Evolutionary conservation across 345 rosid species (phyloP), one percentile per base, ranked within the genome.

Genomic region (Linum tenue): DNA sequence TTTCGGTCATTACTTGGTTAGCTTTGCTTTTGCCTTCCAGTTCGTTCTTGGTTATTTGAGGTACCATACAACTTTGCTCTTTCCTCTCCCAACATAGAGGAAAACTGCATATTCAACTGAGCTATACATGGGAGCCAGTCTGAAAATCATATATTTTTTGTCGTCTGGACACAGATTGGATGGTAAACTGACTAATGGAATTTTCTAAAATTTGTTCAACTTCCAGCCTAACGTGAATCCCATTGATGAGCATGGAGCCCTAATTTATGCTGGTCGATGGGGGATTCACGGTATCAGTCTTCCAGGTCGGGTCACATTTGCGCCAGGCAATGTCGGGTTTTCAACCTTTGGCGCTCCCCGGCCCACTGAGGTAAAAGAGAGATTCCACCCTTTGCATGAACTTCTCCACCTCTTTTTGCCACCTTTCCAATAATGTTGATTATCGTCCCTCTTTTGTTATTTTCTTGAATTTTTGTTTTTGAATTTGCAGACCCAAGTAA

Each of bases 281-380:
- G 98, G 96, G 60, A 79, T 87, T 62, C 86, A 89, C 59, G 95
- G 96, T 44, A 80, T 86, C 59, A 74, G 90, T 1, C 90, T 90
- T 60, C 97, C 98, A 0, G 98, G 96, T 37, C 82, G 98, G 77
- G 97, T 83, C 48, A 92, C 98, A n/a, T 92, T 86, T 82, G 87
- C 96, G 22, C 98, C 98, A 31, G 98, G 98, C 69, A 89, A 87
- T 85, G 79, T 82, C 8, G 98, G 98, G 41, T 92, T 86, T 73
- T 77, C 90, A 56, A 92, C 96, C 39, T 92, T 90, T 78, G 98
- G 98, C 57, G 92, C 94, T 55, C 91, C 97, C 44, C 91, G 91
- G 37, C 97, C 97, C 4, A 83, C 79, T 84, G 88, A 89, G 83
- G 98, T 88, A 72, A 67, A 72, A 7, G 72, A 65, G 59, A 56